Conservation (phyloP, 2,329 filamentous ascomycete genomes). For the Nemania diffusa region DNA sequence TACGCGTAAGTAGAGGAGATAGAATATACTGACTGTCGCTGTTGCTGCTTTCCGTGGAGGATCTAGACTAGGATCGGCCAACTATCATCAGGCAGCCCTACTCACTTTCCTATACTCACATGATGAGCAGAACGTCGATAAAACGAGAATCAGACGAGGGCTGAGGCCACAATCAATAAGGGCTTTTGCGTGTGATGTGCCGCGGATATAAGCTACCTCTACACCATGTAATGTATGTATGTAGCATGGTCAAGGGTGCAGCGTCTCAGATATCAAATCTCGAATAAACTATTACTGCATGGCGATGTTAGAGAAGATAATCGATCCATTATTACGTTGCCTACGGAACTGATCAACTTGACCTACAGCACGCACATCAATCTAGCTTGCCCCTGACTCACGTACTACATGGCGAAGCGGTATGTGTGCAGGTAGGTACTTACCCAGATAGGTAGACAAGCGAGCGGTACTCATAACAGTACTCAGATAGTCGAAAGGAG, state of each 20-base stretch:
- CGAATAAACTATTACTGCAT: conserved; percentile 22
- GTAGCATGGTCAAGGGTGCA: conserved; percentile 1
- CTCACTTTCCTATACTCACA: background rate
- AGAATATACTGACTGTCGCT: background rate
- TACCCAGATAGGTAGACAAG: background rate
- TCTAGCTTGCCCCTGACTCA: conserved; percentile 22
- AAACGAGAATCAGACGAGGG: background rate
- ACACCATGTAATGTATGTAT: background rate
- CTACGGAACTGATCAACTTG: conserved; percentile 24
- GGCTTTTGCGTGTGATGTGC: background rate
- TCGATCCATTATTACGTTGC: conserved; percentile 14
- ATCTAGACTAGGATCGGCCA: background rate
- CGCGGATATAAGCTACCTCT: background rate
- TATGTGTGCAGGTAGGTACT: conserved; percentile 17
- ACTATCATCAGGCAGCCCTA: background rate
- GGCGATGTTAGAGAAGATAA: conserved; percentile 2
- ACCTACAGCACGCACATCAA: conserved; percentile 11
- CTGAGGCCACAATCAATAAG: background rate
- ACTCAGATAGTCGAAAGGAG: conserved; percentile 16
- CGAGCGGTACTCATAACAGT: conserved; percentile 6
- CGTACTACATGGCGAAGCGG: conserved; percentile 21
- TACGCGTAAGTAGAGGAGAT: background rate
- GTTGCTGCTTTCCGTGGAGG: background rate
- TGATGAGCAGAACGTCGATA: conserved; percentile 8
- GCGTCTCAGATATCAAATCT: conserved; percentile 7